Percentiles rank a stretch among this genome's conserved stretches.
These are phyloP conservation scores for Ceratocystis harringtonii DNA, from an alignment of 2,329 filamentous ascomycete genomes.

Conservation along the genomic window DNA sequence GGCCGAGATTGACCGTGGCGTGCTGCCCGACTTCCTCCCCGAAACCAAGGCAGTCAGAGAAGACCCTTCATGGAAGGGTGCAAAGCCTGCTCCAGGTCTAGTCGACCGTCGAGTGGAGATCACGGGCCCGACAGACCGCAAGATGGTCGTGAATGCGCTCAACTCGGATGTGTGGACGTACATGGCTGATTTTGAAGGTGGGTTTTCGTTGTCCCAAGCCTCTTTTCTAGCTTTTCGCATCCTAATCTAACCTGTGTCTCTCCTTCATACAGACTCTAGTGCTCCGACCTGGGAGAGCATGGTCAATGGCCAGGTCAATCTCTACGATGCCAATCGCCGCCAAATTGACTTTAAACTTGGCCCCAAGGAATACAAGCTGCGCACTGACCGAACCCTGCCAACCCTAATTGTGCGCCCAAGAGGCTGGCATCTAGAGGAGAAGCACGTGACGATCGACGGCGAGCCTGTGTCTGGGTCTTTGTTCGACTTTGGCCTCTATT, in stretches of 20 bases:
- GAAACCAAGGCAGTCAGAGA: slow-evolving; percentile 94
- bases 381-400: slow-evolving; percentile 69
- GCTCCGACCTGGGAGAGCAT: slow-evolving; percentile 99
- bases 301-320: slow-evolving; percentile 94
- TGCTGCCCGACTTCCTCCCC: slow-evolving; percentile 82
- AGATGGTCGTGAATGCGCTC: slow-evolving; percentile 97
- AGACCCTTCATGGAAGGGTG: slow-evolving; percentile 84
- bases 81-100: slow-evolving; percentile 77
- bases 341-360: slow-evolving; percentile 96
- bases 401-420: slow-evolving; percentile 89
- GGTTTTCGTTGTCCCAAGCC: slow-evolving; percentile 21
- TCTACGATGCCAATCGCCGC: slow-evolving; percentile 86
- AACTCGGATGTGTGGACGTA: slow-evolving; percentile 97
- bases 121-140: slow-evolving; percentile 89
- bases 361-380: slow-evolving; percentile 91
- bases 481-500: slow-evolving; percentile 97
- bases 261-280: slow-evolving; percentile 53
- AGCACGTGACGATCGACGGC: slow-evolving; percentile 90
- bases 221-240: background rate
- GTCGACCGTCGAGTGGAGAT: slow-evolving; percentile 93
- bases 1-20: slow-evolving; percentile 80
- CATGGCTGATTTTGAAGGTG: slow-evolving; percentile 98
- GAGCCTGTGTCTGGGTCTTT: slow-evolving; percentile 84
- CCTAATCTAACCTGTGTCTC: slow-evolving; percentile 1
- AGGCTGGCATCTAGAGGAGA: slow-evolving; percentile 97